phyloP scores from a whole-genome alignment of 192 early-diverging fungal species.

The Backusella westeae region DNA sequence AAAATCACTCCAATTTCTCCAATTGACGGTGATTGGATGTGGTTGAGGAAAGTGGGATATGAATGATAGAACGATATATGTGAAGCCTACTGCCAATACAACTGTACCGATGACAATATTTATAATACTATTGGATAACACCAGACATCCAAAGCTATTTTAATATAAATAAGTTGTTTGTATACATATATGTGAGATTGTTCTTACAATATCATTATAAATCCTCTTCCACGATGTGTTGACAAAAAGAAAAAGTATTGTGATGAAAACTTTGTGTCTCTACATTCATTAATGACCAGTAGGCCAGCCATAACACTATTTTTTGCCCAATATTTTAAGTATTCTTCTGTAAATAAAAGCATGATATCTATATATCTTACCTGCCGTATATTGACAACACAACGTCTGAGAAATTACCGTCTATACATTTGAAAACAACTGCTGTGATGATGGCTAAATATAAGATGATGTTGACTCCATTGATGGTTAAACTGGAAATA shows the following conservation, averaged over 20 bases:
- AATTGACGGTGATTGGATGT: constrained; percentile 22
- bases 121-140: constrained; percentile 38
- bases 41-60: constrained; percentile 18
- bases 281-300: constrained; percentile 51
- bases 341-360: background rate
- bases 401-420: constrained; percentile 24
- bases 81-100: constrained; percentile 46
- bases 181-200: background rate
- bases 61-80: constrained; percentile 51
- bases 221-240: constrained; percentile 55
- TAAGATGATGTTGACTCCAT: constrained; percentile 25
- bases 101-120: constrained; percentile 51
- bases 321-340: background rate
- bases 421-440: constrained; percentile 19
- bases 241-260: constrained; percentile 52
- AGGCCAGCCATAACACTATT: constrained; percentile 22
- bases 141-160: constrained; percentile 54
- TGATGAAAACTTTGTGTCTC: constrained; percentile 39
- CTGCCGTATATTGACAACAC: constrained; percentile 29
- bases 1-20: constrained; percentile 37
- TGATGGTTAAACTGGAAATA: constrained; percentile 17
- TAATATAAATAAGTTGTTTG: background rate
- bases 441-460: constrained; percentile 26
- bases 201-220: constrained; percentile 52
- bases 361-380: constrained; percentile 4